Percentiles rank a stretch among this genome's conserved stretches.
Conservation (phyloP, 1,139 yeast genomes). For the Spencermartinsiella ligniputridi region DNA sequence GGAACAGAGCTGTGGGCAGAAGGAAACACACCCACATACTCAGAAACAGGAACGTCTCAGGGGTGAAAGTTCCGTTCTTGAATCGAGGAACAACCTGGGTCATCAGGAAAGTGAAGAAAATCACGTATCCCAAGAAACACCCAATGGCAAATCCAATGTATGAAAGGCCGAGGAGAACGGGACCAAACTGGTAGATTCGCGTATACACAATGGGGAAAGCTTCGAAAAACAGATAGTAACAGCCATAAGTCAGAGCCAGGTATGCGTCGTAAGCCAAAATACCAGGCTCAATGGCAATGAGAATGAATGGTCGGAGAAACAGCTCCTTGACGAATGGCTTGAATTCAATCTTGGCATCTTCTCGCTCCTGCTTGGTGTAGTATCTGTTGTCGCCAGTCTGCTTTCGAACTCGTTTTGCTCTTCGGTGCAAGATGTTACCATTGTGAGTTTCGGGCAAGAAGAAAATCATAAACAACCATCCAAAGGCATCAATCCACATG, state of each 20-base stretch:
- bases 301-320: constrained; percentile 44
- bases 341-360: constrained; percentile 9
- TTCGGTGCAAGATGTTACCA: constrained; percentile 43
- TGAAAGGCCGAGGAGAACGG: constrained; percentile 45
- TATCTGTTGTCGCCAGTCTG: constrained; percentile 46
- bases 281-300: constrained; percentile 33
- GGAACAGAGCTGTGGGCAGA: constrained; percentile 45
- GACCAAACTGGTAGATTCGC: constrained; percentile 43
- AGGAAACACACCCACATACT: constrained; percentile 52
- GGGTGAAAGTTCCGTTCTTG: constrained; percentile 36
- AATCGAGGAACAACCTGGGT: constrained; percentile 11
- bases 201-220: constrained; percentile 54
- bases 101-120: constrained; percentile 13
- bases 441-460: constrained; percentile 51
- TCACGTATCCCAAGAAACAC: constrained; percentile 26
- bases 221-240: constrained; percentile 55
- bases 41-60: constrained; percentile 32
- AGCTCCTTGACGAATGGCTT: constrained; percentile 36
- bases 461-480: constrained; percentile 35
- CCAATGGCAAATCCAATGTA: constrained; percentile 46
- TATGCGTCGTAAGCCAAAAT: constrained; percentile 39
- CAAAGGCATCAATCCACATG: constrained; percentile 38
- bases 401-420: constrained; percentile 45
- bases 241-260: constrained; percentile 49
- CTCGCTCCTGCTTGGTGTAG: constrained; percentile 23